Base-by-base conservation (phyloP, 179 eudicot species). In the Silene noctiflora region DNA sequence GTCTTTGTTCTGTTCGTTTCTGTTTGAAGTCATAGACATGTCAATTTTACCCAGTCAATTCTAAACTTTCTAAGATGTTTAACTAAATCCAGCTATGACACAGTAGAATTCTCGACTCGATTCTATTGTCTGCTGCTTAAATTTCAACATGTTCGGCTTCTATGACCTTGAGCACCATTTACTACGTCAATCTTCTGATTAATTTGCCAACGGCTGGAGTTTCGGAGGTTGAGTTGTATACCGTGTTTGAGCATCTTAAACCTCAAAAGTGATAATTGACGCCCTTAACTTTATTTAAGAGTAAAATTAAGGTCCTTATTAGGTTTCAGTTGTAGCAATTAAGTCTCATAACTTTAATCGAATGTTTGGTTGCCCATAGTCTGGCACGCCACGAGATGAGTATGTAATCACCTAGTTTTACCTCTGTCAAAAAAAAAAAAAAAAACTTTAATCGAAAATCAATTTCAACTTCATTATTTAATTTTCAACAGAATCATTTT, bases 81-180 rank as follows among this genome's bases (percentile, higher is more conserved):
- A 46, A 69, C 59, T 69, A 69, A 68, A 68, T 20, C 53, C 70
- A 67, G 48, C 70, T 67, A 35, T 6, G 35, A 19, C 29, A 56
- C 72, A 68, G 72, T n/a, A 68, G 56, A 42, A 11, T 39, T 20
- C 72, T 44, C 58, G 14, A 20, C 72, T 68, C 13, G 56, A 53
- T 68, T 42, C 8, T 6, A 14, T 69, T 69, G 73, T 69, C 60
- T 19, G 33, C 24, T 69, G 12, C 73, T 69, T 48, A 0, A 69
- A 12, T 69, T 69, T 48, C 58, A 69, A 69, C 59, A 48, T 46
- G 35, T 69, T 46, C 58, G 73, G 73, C 58, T 17, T 20, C 25
- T 46, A 39, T 16, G 72, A 35, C 72, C 6, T 20, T 44, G 25
- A 35, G 53, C 13, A n/a, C 24, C 14, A n/a, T 42, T 1, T 19